A percentile compares a stretch with the other conserved stretches of the same genome.
phyloP scores from a whole-genome alignment of 2,329 filamentous ascomycete genomes.

The Pseudocercospora crystallina region DNA sequence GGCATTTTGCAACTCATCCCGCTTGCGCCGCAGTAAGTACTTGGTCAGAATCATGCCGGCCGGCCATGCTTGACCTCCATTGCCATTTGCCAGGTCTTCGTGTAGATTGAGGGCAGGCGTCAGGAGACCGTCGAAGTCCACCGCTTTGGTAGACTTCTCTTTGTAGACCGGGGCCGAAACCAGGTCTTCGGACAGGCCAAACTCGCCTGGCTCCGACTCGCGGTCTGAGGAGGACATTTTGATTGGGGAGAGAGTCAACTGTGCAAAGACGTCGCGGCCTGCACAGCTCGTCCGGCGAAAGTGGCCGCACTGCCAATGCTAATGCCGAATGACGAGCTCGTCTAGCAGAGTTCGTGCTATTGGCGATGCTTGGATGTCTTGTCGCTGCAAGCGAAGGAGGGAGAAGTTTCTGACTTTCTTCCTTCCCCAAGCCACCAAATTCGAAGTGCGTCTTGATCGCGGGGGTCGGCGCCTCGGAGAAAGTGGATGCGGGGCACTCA shows the following conservation, averaged over 20 bases:
- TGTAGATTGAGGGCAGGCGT: conserved; percentile 68
- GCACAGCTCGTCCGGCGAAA: no score
- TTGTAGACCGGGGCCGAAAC: conserved; percentile 56
- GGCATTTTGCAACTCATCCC: conserved; percentile 61
- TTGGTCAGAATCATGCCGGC: conserved; percentile 85
- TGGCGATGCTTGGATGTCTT: no score
- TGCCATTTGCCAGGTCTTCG: conserved; percentile 83
- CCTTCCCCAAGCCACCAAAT: no score
- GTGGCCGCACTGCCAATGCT: no score
- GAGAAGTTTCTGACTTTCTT: no score
- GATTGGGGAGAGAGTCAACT: neutral
- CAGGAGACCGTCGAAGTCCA: conserved; percentile 73
- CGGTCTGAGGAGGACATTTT: conserved; percentile 10
- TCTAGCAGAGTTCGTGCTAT: no score
- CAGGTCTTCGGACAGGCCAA: conserved; percentile 55
- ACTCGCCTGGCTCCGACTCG: conserved; percentile 20
- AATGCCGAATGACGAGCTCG: no score
- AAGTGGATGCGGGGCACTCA: no score
- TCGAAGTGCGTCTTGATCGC: no score
- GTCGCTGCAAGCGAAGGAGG: no score
- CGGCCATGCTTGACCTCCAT: conserved; percentile 92
- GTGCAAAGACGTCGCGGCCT: neutral
- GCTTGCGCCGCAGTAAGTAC: conserved; percentile 77
- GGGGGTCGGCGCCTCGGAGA: no score
- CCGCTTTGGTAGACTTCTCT: conserved; percentile 49